Base-by-base conservation (phyloP, 257 asterid genomes). In the Cruciata laevipes region DNA sequence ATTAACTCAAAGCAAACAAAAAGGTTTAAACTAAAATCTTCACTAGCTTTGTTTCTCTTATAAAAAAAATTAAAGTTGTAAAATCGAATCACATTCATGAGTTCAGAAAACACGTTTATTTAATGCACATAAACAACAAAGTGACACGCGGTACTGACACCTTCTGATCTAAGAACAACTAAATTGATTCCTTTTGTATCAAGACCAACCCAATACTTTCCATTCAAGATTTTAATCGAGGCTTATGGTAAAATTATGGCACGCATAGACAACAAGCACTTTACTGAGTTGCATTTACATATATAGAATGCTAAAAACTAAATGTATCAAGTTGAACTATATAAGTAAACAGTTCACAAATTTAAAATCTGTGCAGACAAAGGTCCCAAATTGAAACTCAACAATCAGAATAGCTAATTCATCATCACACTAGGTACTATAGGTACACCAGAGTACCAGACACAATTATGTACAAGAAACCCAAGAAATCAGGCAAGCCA, bases 101-200 rank as follows among this genome's bases (percentile, higher is more conserved):
- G 17, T 51, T 51, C 8, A 51, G 18, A 51, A 53, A 23, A 13
- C 32, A 38, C 37, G 17, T 23, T 8, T 42, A 4, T 23, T 13
- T 23, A 2, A 18, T 42, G 47, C 12, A 38, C 35, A 14, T 21
- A 24, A 24, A 6, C 32, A 18, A 12, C 4, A 42, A 13, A 23
- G 9, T 25, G 24, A 16, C 13, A 65, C 30, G 6, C 3, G 42
- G 1, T 37, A 13, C 30, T 42, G 32, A 44, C 59, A 44, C 9
- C 3, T 42, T 65, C 18, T 65, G 59, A 30, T 49, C 44, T 21
- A 47, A 44, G 23, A 66, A 27, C 69, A 44, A 66, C 42, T 25
- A 47, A 3, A 24, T 3, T 40, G 27, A 17, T 24, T 42, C 38
- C 27, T 27, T 30, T 49, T 17, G 60, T 6, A 49, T 47, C 14